phyloP scores from a whole-genome alignment of 2,329 filamentous ascomycete species.

The Exophiala spinifera region DNA sequence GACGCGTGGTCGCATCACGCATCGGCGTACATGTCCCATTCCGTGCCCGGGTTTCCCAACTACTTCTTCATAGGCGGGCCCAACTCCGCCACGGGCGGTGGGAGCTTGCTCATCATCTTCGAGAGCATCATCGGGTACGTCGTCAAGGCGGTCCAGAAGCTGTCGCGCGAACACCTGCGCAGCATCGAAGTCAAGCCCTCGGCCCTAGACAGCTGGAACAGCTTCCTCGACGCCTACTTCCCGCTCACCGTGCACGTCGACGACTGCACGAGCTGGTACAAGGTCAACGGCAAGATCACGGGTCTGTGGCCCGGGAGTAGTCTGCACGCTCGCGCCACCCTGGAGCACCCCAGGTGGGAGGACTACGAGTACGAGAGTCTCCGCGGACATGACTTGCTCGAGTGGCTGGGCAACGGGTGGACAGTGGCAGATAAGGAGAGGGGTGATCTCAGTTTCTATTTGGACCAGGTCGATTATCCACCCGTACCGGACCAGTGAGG shows the following conservation, averaged over 20 bases:
- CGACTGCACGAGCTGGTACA: conserved; percentile 11
- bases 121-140: conserved; percentile 15
- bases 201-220: background rate
- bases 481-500: conserved; percentile 7
- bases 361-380: conserved; percentile 35
- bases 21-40: conserved; percentile 35
- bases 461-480: conserved; percentile 9
- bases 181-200: conserved; percentile 7
- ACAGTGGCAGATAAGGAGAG: background rate
- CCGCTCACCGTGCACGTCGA: conserved; percentile 8
- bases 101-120: conserved; percentile 14
- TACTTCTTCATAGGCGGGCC: conserved; percentile 33
- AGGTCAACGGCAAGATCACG: conserved; percentile 4
- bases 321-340: conserved; percentile 35
- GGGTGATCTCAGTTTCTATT: conserved; percentile 13
- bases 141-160: conserved; percentile 6
- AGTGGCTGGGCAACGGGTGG: conserved; percentile 14
- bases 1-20: conserved; percentile 34
- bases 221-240: conserved; percentile 7
- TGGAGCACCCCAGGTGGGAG: conserved; percentile 37
- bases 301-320: conserved; percentile 22
- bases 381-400: conserved; percentile 23
- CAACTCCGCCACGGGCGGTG: conserved; percentile 32
- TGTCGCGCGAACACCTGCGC: conserved; percentile 7
- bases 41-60: conserved; percentile 33